Conservation (phyloP, 768 basidiomycete genomes). For the Asterophora parasitica region DNA sequence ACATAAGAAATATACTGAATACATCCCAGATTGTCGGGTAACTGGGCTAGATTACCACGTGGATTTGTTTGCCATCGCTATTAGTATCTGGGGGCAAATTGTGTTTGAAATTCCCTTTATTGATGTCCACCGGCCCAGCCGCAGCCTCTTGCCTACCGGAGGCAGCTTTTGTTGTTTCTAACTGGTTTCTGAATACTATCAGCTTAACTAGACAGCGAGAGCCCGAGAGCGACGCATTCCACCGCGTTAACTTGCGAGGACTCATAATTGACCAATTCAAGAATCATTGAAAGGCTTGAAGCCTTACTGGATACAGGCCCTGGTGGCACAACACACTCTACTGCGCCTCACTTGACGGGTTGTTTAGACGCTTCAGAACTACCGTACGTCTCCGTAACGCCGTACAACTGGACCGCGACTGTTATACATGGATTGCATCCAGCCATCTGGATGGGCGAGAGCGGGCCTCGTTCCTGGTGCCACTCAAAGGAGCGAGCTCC, state of each 20-base stretch:
- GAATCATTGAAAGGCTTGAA: conserved; percentile 29
- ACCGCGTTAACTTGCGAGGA: conserved; percentile 25
- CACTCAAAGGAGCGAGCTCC: conserved; percentile 19
- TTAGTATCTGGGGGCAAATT: no score
- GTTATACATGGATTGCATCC: conserved; percentile 76
- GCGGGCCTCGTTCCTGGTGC: conserved; percentile 62
- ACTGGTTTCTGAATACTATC: no score
- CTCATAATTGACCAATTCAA: background rate
- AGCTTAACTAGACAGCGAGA: background rate
- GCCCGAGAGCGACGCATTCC: conserved; percentile 18
- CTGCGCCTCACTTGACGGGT: conserved; percentile 81
- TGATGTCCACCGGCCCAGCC: background rate
- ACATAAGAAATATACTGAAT: no score
- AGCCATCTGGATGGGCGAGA: conserved; percentile 89
- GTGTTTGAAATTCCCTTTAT: no score
- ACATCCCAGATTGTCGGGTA: no score
- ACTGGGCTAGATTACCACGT: no score
- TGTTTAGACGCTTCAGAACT: conserved; percentile 73
- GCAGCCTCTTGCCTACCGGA: background rate
- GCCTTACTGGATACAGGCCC: conserved; percentile 59
- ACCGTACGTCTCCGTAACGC: conserved; percentile 67
- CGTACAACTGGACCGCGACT: conserved; percentile 57
- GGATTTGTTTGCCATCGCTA: no score
- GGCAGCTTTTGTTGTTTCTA: background rate
- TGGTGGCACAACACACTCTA: conserved; percentile 75